Conservation (phyloP, 495 filamentous ascomycete species). For the Penicillium bialowiezense region DNA sequence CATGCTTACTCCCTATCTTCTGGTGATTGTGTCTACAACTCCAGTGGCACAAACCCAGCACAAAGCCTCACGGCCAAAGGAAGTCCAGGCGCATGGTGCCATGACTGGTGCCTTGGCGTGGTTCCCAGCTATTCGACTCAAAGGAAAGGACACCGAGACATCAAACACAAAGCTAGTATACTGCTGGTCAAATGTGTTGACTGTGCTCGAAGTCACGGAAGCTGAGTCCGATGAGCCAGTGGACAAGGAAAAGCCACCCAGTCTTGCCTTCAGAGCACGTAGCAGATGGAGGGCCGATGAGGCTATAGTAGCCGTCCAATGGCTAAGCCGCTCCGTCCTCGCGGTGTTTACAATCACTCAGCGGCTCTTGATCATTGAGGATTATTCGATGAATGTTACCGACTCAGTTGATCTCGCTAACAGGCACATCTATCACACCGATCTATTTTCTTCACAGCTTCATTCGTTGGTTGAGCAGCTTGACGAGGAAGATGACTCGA, state of each 20-base stretch:
- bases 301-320: conserved; percentile 94
- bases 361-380: conserved; percentile 87
- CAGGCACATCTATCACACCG: conserved; percentile 87
- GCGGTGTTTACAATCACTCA: conserved; percentile 92
- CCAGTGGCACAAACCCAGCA: conserved; percentile 94
- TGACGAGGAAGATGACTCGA: conserved; percentile 80
- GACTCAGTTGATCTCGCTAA: conserved; percentile 91
- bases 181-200: conserved; percentile 96
- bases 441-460: conserved; percentile 82
- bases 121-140: conserved; percentile 94
- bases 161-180: conserved; percentile 80
- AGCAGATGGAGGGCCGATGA: conserved; percentile 93
- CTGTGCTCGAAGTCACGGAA: conserved; percentile 82
- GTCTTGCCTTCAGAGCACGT: conserved; percentile 73
- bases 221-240: conserved; percentile 59
- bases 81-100: conserved; percentile 81
- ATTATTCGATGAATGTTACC: conserved; percentile 80
- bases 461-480: conserved; percentile 80
- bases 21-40: conserved; percentile 96
- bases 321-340: conserved; percentile 91
- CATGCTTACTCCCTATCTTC: conserved; percentile 90
- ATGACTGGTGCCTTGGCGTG: conserved; percentile 93
- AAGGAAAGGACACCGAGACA: conserved; percentile 57
- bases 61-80: conserved; percentile 86
- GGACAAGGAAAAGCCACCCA: conserved; percentile 66